phyloP scores from a whole-genome alignment of 2,329 filamentous ascomycete species.

The Zymoseptoria crescenta region DNA sequence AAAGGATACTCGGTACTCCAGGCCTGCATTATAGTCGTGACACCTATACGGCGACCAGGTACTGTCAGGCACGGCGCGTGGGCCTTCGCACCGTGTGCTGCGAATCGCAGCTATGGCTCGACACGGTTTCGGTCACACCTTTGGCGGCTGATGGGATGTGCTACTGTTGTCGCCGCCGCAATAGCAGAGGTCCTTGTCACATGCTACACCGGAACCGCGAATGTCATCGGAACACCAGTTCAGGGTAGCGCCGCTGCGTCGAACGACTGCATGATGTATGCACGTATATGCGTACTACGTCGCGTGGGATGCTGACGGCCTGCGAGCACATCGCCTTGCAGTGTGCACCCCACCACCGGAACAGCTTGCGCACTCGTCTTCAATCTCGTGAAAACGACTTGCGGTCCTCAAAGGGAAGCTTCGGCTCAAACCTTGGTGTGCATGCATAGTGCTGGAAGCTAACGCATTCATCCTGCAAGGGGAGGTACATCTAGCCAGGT shows the following conservation, averaged over 20 bases:
- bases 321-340: slow-evolving; percentile 8
- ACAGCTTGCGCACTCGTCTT: slow-evolving; percentile 1
- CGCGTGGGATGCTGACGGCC: slow-evolving; percentile 7
- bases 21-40: not conserved
- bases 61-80: slow-evolving; percentile 14
- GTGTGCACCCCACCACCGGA: slow-evolving; percentile 12
- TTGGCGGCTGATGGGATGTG: not conserved
- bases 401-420: slow-evolving; percentile 9
- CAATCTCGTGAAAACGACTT: slow-evolving; percentile 7
- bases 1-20: not conserved
- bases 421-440: slow-evolving; percentile 17
- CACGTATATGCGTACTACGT: slow-evolving; percentile 2
- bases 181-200: slow-evolving; percentile 3
- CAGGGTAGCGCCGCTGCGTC: slow-evolving; percentile 14
- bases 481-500: not conserved
- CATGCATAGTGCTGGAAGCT: slow-evolving; percentile 6
- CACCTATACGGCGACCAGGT: slow-evolving; percentile 4
- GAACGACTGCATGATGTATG: slow-evolving; percentile 14
- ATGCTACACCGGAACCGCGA: slow-evolving; percentile 7
- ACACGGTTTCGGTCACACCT: not conserved
- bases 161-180: not conserved
- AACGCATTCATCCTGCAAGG: not conserved
- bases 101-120: not conserved
- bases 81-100: not conserved
- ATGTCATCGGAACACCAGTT: slow-evolving; percentile 9